Evolutionary conservation across 768 basidiomycete genomes (phyloP), one percentile per base, ranked within the genome.

Genomic region (Lentinula raphanica): DNA sequence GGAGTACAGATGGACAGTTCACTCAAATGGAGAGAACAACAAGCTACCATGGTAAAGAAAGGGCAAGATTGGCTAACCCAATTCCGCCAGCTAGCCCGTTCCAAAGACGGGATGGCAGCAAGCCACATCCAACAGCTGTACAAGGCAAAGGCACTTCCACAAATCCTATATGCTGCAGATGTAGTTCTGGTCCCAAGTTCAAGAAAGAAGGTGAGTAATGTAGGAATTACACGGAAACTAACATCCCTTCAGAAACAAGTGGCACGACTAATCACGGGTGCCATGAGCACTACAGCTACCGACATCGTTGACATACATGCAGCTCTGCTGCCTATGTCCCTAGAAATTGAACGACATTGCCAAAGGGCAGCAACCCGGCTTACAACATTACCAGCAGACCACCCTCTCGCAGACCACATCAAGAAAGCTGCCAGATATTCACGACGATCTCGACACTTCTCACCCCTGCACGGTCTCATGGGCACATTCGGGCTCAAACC

Each of bases 271-370:
- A 59, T 59, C 15, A 61, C 54, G 1, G 57, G 62, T 9, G 60
- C 62, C 5, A 54, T 63, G 46, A 5, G 12, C 1, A 50, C 48
- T 6, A 63, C 61, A 4, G 50, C 57, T 4, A 55, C 58, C 1
- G 59, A 65, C 40, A 28, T 59, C 13, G 45, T 61, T 0, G 59
- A 63, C 6, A 46, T 54, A 4, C 62, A 58, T 12, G 46, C 63
- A 23, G 36, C 50, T 4, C 13, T 67, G 2, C 56, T 57, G 0
- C 67, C 66, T 5, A 39, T 60, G 8, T 40, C 50, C 0, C 44
- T 64, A 5, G 35, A 49, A 3, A 45, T 64, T 0, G 36, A 60
- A 5, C 49, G 56, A 35, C 21, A 40, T 0, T 57, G 59, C 35
- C 29, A 38, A 19, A 15, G 56, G 36, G 58, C 51, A 23, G 49